Evolutionary conservation across 257 asterid genomes (phyloP), one percentile per base, ranked within the genome.

Genomic region (Solanum paucissectum): DNA sequence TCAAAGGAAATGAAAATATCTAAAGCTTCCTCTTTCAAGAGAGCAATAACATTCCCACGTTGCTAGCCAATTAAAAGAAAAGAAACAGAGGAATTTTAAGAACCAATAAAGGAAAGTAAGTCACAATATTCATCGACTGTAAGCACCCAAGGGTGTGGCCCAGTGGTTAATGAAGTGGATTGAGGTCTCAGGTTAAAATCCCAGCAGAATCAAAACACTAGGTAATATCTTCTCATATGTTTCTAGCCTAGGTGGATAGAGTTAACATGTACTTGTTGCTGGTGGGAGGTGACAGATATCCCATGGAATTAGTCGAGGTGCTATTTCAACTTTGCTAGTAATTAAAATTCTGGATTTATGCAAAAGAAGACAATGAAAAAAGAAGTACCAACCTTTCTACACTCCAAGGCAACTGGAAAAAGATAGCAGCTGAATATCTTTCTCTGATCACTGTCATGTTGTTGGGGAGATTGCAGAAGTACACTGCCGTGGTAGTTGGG

Each of bases 401-500:
- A 86, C 91, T 91, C 91, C 93, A 92, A 90, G 83, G 88, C 88
- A 85, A 91, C 93, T 1, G 99, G 99, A 91, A 91, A 92, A 69
- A 97, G 91, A 91, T 92, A 94, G 94, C 98, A 94, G 90, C 94
- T 94, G 91, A 97, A 97, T 91, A 92, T 88, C 82, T 94, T 93
- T 91, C 98, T 91, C 60, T 72, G 94, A 91, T 97, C 98, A 72
- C 90, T 92, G 89, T 95, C 98, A 62, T 89, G 88, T 62, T 71
- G 87, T 44, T 91, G 73, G 25, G 99, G 96, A 89, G 98, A 92
- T 91, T 90, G 93, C 92, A 95, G 91, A 88, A 97, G 92, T 62
- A 94, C 93, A 75, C 92, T 91, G 38, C 99, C 98, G 87, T 23
- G 86, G 44, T 82, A 58, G 25, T 90, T 92, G 69, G 89, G 93